Conservation (phyloP, 225 moss, liverwort and hornwort species). For the Pseudisothecium myosuroides region DNA sequence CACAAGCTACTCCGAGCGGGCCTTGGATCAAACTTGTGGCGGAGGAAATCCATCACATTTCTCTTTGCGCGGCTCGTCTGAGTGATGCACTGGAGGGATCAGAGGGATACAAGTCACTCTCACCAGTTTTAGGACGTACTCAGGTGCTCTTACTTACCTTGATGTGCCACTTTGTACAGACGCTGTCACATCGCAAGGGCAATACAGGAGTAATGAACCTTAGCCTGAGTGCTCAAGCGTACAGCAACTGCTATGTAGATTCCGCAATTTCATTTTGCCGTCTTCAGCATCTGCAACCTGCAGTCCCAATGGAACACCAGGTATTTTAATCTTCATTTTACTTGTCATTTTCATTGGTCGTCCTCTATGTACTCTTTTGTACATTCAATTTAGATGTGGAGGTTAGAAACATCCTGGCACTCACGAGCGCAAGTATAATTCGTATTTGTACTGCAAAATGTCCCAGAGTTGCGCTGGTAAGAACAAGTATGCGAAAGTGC, state of each 20-base stretch:
- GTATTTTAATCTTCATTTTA: conserved; percentile 12
- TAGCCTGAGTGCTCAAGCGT: conserved; percentile 35
- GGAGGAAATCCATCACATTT: conserved; percentile 71
- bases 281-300: conserved; percentile 75
- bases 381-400: background rate
- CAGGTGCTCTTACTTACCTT: conserved; percentile 66
- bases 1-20: conserved; percentile 37
- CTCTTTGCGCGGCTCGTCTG: conserved; percentile 49
- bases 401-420: background rate
- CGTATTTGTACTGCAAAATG: background rate
- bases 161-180: conserved; percentile 72
- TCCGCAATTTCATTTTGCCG: conserved; percentile 85
- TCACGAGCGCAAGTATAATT: background rate
- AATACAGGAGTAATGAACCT: conserved; percentile 19
- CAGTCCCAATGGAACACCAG: conserved; percentile 66
- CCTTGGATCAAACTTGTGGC: conserved; percentile 60
- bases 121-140: conserved; percentile 43
- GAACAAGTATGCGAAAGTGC: background rate
- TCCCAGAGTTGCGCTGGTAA: background rate
- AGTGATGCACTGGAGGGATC: conserved; percentile 48
- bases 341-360: background rate
- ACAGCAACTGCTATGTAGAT: conserved; percentile 71
- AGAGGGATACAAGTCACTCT: conserved; percentile 48
- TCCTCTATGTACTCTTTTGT: background rate
- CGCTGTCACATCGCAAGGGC: conserved; percentile 35